A percentile compares a stretch with the other conserved stretches of the same genome.
These are phyloP conservation scores for Pseudocercospora fijiensis DNA, from an alignment of 2,329 filamentous ascomycete genomes.

Conservation along the genomic window DNA sequence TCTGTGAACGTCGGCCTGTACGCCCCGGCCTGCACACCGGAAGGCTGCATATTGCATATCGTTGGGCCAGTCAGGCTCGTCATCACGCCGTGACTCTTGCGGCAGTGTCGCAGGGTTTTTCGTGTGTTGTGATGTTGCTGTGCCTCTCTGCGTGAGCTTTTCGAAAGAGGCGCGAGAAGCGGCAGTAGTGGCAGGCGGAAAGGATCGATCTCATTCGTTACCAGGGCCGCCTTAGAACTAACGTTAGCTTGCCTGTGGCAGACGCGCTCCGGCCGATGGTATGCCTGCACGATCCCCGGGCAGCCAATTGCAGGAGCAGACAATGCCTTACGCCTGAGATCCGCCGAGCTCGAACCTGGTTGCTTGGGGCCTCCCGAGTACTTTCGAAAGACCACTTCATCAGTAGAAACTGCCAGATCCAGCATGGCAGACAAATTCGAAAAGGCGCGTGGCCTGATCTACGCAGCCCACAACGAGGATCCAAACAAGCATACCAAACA, in stretches of 20 bases:
- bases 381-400: background rate
- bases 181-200: background rate
- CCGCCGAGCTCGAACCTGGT: background rate
- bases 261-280: background rate
- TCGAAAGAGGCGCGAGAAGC: conserved; percentile 10
- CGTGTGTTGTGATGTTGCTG: background rate
- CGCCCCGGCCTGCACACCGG: background rate
- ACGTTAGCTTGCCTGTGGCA: background rate
- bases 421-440: conserved; percentile 33
- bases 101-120: background rate
- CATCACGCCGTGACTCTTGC: background rate
- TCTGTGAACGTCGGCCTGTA: background rate
- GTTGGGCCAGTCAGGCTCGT: conserved; percentile 2
- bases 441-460: conserved; percentile 63
- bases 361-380: background rate
- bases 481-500: conserved; percentile 56
- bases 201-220: background rate
- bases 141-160: background rate
- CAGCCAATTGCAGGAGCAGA: background rate
- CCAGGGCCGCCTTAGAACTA: no score
- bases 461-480: conserved; percentile 69
- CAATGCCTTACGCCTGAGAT: background rate
- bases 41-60: conserved; percentile 7
- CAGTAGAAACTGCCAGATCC: background rate
- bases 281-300: background rate